A percentile compares a stretch with the other conserved stretches of the same genome.
Evolutionary conservation across 1,284 basidiomycete genomes (phyloP).

Genomic region (Malassezia yamatoensis): DNA sequence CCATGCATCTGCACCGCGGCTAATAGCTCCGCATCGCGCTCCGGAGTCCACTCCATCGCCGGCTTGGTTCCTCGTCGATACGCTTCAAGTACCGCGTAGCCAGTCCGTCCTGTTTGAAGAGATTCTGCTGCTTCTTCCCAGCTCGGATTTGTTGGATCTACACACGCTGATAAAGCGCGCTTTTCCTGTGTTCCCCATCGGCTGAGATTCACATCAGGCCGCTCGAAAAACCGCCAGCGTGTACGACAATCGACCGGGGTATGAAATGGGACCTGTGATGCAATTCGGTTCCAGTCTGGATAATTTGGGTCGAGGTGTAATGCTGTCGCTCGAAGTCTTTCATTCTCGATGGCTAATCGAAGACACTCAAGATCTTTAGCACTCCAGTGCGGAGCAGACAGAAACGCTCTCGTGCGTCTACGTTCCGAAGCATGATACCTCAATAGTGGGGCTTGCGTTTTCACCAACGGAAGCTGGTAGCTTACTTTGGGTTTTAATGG

Average conservation of each 20-base stretch:
- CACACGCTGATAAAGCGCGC: not conserved
- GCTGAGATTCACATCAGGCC: slow-evolving; percentile 1
- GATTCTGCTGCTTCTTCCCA: slow-evolving; percentile 9
- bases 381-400: slow-evolving; percentile 17
- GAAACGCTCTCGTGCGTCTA: not conserved
- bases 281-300: slow-evolving; percentile 7
- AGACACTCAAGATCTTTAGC: slow-evolving; percentile 14
- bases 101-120: slow-evolving; percentile 4
- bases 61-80: slow-evolving; percentile 13
- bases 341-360: slow-evolving; percentile 2
- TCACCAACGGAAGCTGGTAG: slow-evolving; percentile 2
- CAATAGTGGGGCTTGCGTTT: not conserved
- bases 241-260: slow-evolving; percentile 17
- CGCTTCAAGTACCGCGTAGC: slow-evolving; percentile 12
- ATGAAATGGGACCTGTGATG: slow-evolving; percentile 12
- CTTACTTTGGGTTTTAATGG: not conserved
- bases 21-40: slow-evolving; percentile 8
- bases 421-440: slow-evolving; percentile 6
- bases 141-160: not conserved
- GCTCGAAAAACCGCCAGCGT: slow-evolving; percentile 9
- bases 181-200: slow-evolving; percentile 11
- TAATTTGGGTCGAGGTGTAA: not conserved
- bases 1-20: slow-evolving; percentile 4
- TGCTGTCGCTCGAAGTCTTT: not conserved
- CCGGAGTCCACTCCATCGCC: slow-evolving; percentile 10